phyloP scores from a whole-genome alignment of 345 rosid species.

The Eucalyptus regnans region DNA sequence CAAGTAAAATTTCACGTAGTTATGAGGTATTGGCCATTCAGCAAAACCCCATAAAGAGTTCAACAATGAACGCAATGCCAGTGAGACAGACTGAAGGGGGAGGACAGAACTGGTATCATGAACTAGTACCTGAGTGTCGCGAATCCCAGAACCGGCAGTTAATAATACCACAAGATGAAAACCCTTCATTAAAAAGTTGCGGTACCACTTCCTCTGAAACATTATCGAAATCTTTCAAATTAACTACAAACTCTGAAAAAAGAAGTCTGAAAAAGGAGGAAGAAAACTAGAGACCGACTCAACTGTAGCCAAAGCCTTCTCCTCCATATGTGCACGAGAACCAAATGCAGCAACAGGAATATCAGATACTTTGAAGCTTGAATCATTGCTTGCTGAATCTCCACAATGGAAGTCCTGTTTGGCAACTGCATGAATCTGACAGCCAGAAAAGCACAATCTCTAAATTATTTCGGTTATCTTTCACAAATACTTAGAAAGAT shows the following conservation, averaged over 20 bases:
- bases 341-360: slow-evolving; percentile 80
- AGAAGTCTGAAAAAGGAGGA: background rate
- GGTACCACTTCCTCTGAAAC: slow-evolving; percentile 96
- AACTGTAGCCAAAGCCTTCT: slow-evolving; percentile 92
- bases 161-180: slow-evolving; percentile 87
- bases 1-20: background rate
- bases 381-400: slow-evolving; percentile 27
- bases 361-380: slow-evolving; percentile 48
- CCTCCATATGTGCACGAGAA: slow-evolving; percentile 98
- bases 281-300: slow-evolving; percentile 11
- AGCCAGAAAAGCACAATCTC: slow-evolving; percentile 14
- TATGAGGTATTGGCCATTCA: background rate
- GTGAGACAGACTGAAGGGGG: background rate
- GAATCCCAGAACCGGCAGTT: slow-evolving; percentile 91
- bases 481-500: background rate
- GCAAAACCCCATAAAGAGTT: background rate
- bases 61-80: background rate
- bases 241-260: background rate
- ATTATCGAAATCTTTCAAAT: slow-evolving; percentile 1
- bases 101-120: background rate
- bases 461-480: background rate
- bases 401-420: slow-evolving; percentile 30
- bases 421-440: slow-evolving; percentile 74
- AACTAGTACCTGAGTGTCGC: slow-evolving; percentile 77
- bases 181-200: slow-evolving; percentile 94